Percentiles rank a stretch among this genome's conserved stretches.
These are phyloP conservation scores for Lumnitzera racemosa DNA, from an alignment of 345 rosid species.

Conservation along the genomic window DNA sequence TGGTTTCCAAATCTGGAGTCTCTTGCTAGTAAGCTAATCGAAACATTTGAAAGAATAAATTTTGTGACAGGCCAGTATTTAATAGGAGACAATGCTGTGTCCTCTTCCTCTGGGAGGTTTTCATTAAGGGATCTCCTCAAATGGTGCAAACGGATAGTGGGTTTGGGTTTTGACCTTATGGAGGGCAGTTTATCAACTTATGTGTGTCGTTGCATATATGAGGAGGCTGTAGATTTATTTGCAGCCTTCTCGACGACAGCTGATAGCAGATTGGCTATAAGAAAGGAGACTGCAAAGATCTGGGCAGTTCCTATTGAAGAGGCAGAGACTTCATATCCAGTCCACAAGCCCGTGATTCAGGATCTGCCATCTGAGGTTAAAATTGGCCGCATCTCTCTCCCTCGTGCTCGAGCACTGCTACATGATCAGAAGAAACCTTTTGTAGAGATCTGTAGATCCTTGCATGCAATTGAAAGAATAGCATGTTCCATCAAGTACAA, in stretches of 20 bases:
- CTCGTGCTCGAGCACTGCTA: constrained; percentile 31
- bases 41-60: constrained; percentile 52
- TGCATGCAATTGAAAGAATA: constrained; percentile 70
- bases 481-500: constrained; percentile 77
- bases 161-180: constrained; percentile 16
- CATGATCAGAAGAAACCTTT: constrained; percentile 43
- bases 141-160: constrained; percentile 81
- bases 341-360: constrained; percentile 67
- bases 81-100: constrained; percentile 25
- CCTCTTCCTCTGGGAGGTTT: constrained; percentile 43
- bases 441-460: constrained; percentile 70
- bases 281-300: constrained; percentile 48
- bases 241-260: constrained; percentile 46
- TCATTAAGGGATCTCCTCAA: constrained; percentile 88
- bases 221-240: constrained; percentile 86
- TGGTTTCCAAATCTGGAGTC: constrained; percentile 66
- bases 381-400: constrained; percentile 72
- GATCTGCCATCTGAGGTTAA: constrained; percentile 36
- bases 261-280: constrained; percentile 40
- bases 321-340: constrained; percentile 32
- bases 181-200: constrained; percentile 32
- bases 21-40: constrained; percentile 56
- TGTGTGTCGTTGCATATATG: constrained; percentile 48
- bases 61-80: constrained; percentile 24
- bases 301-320: constrained; percentile 51